Conservation (phyloP, 169 alveolate species). For the Plasmodium coatneyi region DNA sequence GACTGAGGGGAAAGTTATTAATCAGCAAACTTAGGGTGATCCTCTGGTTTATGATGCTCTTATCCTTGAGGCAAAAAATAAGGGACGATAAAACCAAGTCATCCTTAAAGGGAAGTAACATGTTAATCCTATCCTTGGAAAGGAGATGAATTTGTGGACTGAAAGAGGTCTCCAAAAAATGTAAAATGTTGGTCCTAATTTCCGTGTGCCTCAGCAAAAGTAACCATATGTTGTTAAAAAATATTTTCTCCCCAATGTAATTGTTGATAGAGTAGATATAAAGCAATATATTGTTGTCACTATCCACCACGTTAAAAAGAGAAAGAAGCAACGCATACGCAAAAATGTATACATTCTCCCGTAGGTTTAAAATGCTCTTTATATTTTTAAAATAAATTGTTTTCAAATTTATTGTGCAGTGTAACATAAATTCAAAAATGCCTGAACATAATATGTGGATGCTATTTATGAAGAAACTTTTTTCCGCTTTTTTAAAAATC, state of each 20-base stretch:
- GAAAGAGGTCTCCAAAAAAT: constrained; percentile 84
- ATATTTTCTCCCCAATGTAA: constrained; percentile 86
- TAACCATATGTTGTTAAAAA: constrained; percentile 88
- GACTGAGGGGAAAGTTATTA: constrained; percentile 83
- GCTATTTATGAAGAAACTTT: constrained; percentile 87
- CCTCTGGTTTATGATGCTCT: constrained; percentile 81
- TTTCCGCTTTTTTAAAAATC: constrained; percentile 89
- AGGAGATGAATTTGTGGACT: constrained; percentile 81
- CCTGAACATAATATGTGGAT: constrained; percentile 93
- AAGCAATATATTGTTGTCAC: constrained; percentile 88
- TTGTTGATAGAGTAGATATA: constrained; percentile 82
- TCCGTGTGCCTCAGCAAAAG: constrained; percentile 83
- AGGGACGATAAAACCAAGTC: constrained; percentile 84
- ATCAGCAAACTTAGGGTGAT: constrained; percentile 83
- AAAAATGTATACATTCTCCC: constrained; percentile 86
- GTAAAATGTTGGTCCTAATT: constrained; percentile 84
- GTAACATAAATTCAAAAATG: constrained; percentile 91
- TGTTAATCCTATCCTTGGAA: constrained; percentile 78
- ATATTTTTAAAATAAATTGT: constrained; percentile 89
- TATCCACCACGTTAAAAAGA: constrained; percentile 87
- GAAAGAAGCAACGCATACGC: constrained; percentile 87
- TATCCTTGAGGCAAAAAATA: constrained; percentile 86
- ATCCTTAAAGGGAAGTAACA: constrained; percentile 84
- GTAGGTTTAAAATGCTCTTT: constrained; percentile 88
- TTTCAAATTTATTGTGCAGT: constrained; percentile 90